Evolutionary conservation across 129 eudicot species (phyloP), one percentile per base, ranked within the genome.

Genomic region (Calendula officinalis): DNA sequence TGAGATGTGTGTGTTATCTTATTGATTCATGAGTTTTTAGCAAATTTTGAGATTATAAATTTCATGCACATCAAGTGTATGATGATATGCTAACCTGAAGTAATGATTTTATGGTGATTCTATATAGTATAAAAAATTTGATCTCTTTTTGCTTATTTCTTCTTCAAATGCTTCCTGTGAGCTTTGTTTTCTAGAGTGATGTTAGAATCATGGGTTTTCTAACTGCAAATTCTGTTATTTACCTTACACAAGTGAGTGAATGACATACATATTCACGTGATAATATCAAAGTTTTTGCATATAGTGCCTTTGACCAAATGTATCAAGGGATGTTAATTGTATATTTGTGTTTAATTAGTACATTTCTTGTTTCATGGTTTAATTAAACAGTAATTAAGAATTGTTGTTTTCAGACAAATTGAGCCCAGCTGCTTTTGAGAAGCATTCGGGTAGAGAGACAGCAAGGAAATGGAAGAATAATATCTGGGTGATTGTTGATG

Each of bases 381-480:
- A 22, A 22, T 22, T 2, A 22, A 22, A 22, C 30, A 22, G 30
- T 22, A 22, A 22, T 22, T 22, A 22, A 22, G 30, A 22, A 3
- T 53, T 71, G 70, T 37, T 22, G 30, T 59, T 38, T 57, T n/a
- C n/a, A 86, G 95, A 80, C 63, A 86, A 86, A 69, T 51, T 86
- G 56, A 86, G 71, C 58, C 94, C 89, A 1, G 82, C 89, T 77
- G 94, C 86, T 39, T 86, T 86, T 66, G 95, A 83, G 77, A 86
- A 83, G 77, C 89, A 86, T 83, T 83, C 95, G 10, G 95, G 86
- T 33, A 77, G 86, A 75, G 95, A 86, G 77, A 80, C 82, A 8
- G 88, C 94, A 0, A 75, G 89, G 69, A 86, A 83, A 68, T 86
- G 95, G 95, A 86, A 86, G 80, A 83, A 78, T n/a, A 83, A 80